Percentiles rank a stretch among this genome's conserved stretches.
phyloP scores from a whole-genome alignment of 2,329 filamentous ascomycete species.

The Aspergillus sp. region DNA sequence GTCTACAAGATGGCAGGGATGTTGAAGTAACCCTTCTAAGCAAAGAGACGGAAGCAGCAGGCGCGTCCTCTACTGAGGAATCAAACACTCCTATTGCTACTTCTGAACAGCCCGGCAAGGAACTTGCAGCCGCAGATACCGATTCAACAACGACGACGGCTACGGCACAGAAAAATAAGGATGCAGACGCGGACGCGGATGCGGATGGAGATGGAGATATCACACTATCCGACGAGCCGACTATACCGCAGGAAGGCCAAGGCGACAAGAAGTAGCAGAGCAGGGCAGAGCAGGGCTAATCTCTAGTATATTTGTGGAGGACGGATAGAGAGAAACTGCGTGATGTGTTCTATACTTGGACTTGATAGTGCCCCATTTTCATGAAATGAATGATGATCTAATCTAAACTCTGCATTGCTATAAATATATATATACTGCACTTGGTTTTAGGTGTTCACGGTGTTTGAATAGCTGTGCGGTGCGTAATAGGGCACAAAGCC shows the following conservation, averaged over 20 bases:
- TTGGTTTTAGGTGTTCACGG: too few relatives aligned
- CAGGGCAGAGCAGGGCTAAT: neutral
- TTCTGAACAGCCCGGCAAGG: neutral
- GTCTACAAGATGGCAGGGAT: slow-evolving; percentile 63
- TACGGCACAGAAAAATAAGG: neutral
- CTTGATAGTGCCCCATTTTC: slow-evolving; percentile 1
- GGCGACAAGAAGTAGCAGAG: neutral
- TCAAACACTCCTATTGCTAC: neutral
- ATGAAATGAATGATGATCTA: slow-evolving; percentile 18
- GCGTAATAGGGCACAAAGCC: too few relatives aligned
- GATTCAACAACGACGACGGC: neutral
- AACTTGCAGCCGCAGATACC: slow-evolving; percentile 11
- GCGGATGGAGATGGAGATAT: slow-evolving; percentile 37
- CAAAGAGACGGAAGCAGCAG: slow-evolving; percentile 14
- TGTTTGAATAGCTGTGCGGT: too few relatives aligned
- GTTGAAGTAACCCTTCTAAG: slow-evolving; percentile 41
- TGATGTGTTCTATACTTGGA: slow-evolving; percentile 3
- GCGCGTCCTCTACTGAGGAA: slow-evolving; percentile 2
- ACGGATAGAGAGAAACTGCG: neutral
- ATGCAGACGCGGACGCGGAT: slow-evolving; percentile 21
- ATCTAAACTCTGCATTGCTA: slow-evolving; percentile 9
- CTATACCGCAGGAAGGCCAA: slow-evolving; percentile 6
- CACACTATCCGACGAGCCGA: slow-evolving; percentile 32
- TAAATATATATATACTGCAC: neutral
- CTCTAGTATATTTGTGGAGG: neutral